phyloP scores from a whole-genome alignment of 1,139 yeast genomes.

The Lodderomyces beijingensis region DNA sequence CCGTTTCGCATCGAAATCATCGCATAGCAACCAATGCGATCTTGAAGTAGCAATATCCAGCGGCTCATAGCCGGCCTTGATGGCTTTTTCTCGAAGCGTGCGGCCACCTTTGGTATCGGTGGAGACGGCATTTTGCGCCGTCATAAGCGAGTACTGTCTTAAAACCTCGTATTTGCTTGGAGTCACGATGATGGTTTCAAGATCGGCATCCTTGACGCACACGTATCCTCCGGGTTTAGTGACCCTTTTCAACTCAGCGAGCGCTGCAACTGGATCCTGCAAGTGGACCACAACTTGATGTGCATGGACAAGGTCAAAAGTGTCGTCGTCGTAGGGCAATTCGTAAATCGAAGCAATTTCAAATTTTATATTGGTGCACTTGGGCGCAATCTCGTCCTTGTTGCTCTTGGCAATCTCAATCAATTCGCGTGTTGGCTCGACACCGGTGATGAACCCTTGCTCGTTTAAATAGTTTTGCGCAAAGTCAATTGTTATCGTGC shows the following conservation, averaged over 20 bases:
- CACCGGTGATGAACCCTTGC: constrained; percentile 26
- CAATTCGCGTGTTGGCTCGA: constrained; percentile 30
- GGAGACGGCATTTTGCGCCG: constrained; percentile 10
- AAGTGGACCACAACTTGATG: constrained; percentile 39
- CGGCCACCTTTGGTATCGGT: constrained; percentile 18
- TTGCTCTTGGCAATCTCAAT: constrained; percentile 25
- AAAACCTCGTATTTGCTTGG: constrained; percentile 18
- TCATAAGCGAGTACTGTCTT: constrained; percentile 8
- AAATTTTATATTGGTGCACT: constrained; percentile 21
- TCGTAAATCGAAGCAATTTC: constrained; percentile 26
- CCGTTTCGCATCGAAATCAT: constrained; percentile 8
- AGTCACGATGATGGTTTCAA: constrained; percentile 15
- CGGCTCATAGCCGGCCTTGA: constrained; percentile 18
- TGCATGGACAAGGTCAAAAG: constrained; percentile 35
- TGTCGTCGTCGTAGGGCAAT: constrained; percentile 30
- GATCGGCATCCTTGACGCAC: constrained; percentile 31
- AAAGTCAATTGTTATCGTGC: constrained; percentile 32
- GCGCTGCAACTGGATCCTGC: constrained; percentile 25
- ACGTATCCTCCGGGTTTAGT: constrained; percentile 36
- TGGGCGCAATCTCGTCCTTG: constrained; percentile 9
- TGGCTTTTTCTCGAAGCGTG: constrained; percentile 14
- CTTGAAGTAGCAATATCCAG: constrained; percentile 12
- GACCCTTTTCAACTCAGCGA: constrained; percentile 32
- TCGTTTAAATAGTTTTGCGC: constrained; percentile 22
- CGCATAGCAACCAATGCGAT: constrained; percentile 16